Evolutionary conservation across 371 early-diverging fungal species (phyloP).

Genomic region (Syncephalis plumigaleata): DNA sequence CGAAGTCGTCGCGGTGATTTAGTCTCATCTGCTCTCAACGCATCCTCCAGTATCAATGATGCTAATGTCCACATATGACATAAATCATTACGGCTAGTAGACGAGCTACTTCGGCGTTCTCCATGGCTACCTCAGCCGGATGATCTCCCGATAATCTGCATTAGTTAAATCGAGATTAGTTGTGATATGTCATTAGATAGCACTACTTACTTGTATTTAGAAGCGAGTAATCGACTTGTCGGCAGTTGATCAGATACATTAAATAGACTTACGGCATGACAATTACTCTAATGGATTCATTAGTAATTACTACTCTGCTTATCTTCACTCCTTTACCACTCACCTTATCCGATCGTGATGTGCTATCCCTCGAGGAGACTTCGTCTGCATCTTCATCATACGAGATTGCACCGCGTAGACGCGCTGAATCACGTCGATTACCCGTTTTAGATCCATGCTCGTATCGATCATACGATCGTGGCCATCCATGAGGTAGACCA

Average conservation of each 20-base stretch:
- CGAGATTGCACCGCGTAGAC: too few species aligned
- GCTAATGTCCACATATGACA: conserved; percentile 52
- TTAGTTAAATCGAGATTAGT: neutral
- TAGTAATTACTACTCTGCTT: too few species aligned
- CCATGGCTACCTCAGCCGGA: conserved; percentile 32
- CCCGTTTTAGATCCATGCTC: too few species aligned
- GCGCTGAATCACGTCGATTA: too few species aligned
- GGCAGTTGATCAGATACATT: conserved; percentile 29
- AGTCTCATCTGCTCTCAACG: conserved; percentile 12
- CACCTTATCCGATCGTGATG: too few species aligned
- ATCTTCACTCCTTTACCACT: too few species aligned
- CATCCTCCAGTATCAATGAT: conserved; percentile 26
- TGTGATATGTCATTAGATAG: neutral
- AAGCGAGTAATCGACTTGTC: conserved; percentile 27
- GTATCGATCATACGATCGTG: too few species aligned
- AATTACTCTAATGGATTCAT: neutral
- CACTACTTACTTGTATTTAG: conserved; percentile 24
- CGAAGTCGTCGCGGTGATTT: conserved; percentile 5
- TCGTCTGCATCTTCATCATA: too few species aligned
- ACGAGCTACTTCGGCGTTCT: conserved; percentile 38
- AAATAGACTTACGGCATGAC: conserved; percentile 7
- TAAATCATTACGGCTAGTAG: conserved; percentile 27
- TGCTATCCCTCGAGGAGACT: too few species aligned
- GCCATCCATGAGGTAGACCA: too few species aligned
- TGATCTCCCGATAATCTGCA: conserved; percentile 25